Evolutionary conservation across 208 protist genomes (phyloP).

Genomic region (Leishmania gerbilli): DNA sequence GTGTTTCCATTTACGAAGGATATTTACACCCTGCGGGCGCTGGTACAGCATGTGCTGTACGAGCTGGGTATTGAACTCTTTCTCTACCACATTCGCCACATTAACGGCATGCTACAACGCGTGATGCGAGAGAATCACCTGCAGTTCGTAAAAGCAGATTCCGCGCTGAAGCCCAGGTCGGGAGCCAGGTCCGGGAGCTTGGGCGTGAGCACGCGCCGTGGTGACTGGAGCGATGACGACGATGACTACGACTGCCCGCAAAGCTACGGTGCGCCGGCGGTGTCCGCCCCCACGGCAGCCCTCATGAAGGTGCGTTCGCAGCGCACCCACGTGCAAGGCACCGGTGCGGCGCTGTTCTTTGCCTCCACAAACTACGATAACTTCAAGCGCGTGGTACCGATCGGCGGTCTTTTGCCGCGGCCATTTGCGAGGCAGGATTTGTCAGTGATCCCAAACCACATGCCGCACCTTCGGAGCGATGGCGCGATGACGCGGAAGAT

Average conservation of each 20-base stretch:
- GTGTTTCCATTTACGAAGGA: conserved; percentile 67
- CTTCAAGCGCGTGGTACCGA: conserved; percentile 57
- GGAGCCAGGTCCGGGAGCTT: not conserved
- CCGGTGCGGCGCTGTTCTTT: conserved; percentile 38
- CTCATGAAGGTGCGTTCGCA: conserved; percentile 19
- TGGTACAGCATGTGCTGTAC: conserved; percentile 84
- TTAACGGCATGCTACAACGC: conserved; percentile 65
- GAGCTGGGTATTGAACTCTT: conserved; percentile 84
- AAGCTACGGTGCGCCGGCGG: not conserved
- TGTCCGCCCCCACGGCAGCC: conserved; percentile 6
- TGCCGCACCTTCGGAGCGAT: conserved; percentile 66
- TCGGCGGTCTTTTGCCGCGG: conserved; percentile 70
- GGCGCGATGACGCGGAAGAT: conserved; percentile 22
- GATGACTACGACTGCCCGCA: not conserved
- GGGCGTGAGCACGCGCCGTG: too few relatives aligned
- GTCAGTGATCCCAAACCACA: conserved; percentile 46
- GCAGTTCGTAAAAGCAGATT: conserved; percentile 67
- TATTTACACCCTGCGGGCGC: conserved; percentile 62
- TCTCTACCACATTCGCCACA: conserved; percentile 75
- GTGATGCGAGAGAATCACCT: conserved; percentile 76
- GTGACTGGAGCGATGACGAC: not conserved
- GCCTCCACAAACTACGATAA: conserved; percentile 78
- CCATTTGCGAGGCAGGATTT: conserved; percentile 46
- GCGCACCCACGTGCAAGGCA: conserved; percentile 12
- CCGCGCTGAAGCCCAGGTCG: conserved; percentile 12